A percentile compares a stretch with the other conserved stretches of the same genome.
Evolutionary conservation across 805 yeast genomes (phyloP).

Genomic region (Ogataea saltuana): DNA sequence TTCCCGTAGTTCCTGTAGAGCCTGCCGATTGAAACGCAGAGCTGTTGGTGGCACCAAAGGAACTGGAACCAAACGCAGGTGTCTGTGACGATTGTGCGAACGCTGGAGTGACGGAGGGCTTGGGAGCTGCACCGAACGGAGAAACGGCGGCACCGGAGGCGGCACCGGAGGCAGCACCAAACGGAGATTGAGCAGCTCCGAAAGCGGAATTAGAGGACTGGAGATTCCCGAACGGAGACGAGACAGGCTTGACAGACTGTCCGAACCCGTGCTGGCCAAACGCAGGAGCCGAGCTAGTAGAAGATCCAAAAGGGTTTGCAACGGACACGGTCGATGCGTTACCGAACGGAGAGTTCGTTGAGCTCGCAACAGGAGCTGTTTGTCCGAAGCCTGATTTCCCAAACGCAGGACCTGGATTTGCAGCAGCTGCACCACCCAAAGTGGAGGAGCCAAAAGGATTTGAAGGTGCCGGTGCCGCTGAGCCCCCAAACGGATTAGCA

Average conservation of each 20-base stretch:
- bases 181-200: background rate
- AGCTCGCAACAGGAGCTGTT: background rate
- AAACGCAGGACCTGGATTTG: constrained; percentile 11
- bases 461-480: constrained; percentile 2
- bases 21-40: background rate
- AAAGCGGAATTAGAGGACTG: background rate
- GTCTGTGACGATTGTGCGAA: constrained; percentile 5
- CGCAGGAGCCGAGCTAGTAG: constrained; percentile 5
- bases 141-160: constrained; percentile 1
- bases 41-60: background rate
- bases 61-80: constrained; percentile 5
- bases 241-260: constrained; percentile 17
- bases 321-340: background rate
- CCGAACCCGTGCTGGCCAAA: constrained; percentile 22
- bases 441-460: constrained; percentile 21
- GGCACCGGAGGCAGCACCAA: background rate
- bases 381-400: constrained; percentile 8
- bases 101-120: constrained; percentile 5
- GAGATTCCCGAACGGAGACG: constrained; percentile 5
- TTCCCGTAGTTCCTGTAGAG: constrained; percentile 5
- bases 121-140: constrained; percentile 14
- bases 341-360: background rate
- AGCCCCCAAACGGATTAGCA: constrained; percentile 11
- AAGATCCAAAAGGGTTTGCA: constrained; percentile 6
- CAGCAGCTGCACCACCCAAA: constrained; percentile 15